Evolutionary conservation across 73 alveolate genomes (phyloP), one percentile per base, ranked within the genome.

Genomic region (Paramecium octaurelia): DNA sequence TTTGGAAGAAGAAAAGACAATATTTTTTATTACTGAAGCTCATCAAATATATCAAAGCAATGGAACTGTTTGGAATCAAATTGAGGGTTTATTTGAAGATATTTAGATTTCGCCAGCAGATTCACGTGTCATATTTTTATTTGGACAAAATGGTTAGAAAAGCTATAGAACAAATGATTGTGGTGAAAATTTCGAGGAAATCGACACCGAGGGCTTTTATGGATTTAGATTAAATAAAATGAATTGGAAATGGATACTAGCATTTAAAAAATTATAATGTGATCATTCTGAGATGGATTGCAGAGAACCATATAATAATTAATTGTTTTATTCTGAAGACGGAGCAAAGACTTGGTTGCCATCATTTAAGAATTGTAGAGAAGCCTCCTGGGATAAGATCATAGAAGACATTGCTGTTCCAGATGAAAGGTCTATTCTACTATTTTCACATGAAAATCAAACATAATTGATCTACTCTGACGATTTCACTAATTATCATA

Each of bases 131-230:
- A 46, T 80, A 0, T 80, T n/a, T 42, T 24, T 80, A 24, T 44
- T 80, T 46, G 91, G 91, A 20, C 57, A 73, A 43, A 1, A 64
- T 23, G 84, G 84, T 31, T 34, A 29, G 16, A 80, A 80, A 42
- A 80, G 91, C 57, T 80, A 40, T 80, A 80, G 91, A 80, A 31
- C 91, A 43, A 48, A 80, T 44, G 46, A 80, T 80, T 80, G 91
- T 80, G 91, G 91, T 11, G 91, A 80, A 48, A 48, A 21, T 11
- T 80, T 80, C 18, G 76, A 44, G 16, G 75, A 42, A 80, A 43
- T 80, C 6, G 34, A 80, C 16, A 80, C 76, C 6, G 91, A 80
- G 16, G 91, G 91, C 3, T 80, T 80, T 21, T 44, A 48, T 80
- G 38, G 36, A 23, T 80, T 80, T 48, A 80, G 57, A 80, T 46